Evolutionary conservation across 164 flowering plant genomes (phyloP).

Genomic region (Nymphaea colorata): DNA sequence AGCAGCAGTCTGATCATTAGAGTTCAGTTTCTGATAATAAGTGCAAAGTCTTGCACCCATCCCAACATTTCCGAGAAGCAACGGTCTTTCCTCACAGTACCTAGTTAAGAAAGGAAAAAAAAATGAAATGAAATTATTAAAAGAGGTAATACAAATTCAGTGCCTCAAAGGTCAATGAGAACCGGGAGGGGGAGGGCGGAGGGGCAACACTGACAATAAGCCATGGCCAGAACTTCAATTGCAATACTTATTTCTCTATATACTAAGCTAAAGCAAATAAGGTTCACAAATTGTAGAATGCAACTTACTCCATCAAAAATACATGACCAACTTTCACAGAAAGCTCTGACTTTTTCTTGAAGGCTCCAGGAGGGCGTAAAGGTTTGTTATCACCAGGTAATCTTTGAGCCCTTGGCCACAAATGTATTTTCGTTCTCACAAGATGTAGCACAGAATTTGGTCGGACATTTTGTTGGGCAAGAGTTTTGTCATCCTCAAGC

Average conservation of each 20-base stretch:
- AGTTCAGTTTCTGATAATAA: slow-evolving; percentile 69
- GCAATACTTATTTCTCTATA: no score
- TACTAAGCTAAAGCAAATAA: no score
- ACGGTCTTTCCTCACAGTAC: slow-evolving; percentile 96
- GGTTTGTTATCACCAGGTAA: slow-evolving; percentile 90
- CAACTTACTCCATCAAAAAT: slow-evolving; percentile 92
- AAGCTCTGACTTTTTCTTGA: slow-evolving; percentile 93
- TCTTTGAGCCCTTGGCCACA: slow-evolving; percentile 81
- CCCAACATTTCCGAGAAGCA: slow-evolving; percentile 79
- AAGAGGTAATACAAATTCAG: no score
- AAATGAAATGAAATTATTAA: not conserved
- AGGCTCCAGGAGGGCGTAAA: slow-evolving; percentile 97
- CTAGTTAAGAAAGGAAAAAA: slow-evolving; percentile 20
- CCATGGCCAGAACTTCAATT: no score
- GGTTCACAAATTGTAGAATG: not conserved
- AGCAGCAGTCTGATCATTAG: slow-evolving; percentile 61
- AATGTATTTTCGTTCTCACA: slow-evolving; percentile 73
- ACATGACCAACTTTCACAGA: slow-evolving; percentile 95
- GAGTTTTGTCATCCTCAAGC: slow-evolving; percentile 67
- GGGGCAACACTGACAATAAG: no score
- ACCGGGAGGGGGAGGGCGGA: no score
- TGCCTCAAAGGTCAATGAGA: no score
- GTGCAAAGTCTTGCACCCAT: slow-evolving; percentile 97
- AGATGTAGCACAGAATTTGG: slow-evolving; percentile 93
- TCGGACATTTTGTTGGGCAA: slow-evolving; percentile 64